Evolutionary conservation across 805 yeast genomes (phyloP).

Genomic region (Wickerhamomyces strasburgensis): DNA sequence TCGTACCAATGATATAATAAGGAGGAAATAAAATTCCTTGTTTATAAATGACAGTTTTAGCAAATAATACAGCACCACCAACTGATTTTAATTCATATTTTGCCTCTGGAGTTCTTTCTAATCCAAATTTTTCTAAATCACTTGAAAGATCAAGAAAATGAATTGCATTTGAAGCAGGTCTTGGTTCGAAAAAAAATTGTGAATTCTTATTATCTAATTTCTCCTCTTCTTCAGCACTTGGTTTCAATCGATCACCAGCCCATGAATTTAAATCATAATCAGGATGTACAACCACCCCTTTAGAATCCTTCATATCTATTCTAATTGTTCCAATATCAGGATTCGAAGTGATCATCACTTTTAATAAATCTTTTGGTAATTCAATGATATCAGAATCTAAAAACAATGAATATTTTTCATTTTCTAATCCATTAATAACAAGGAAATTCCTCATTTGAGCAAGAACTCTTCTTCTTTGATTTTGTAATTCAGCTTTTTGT

Average conservation of each 20-base stretch:
- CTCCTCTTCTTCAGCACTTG: conserved; percentile 19
- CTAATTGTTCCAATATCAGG: conserved; percentile 30
- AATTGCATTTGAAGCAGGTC: conserved; percentile 9
- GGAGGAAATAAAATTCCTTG: conserved; percentile 46
- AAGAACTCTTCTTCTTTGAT: conserved; percentile 20
- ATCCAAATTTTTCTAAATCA: conserved; percentile 10
- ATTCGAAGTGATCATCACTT: conserved; percentile 20
- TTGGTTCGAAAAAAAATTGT: conserved; percentile 14
- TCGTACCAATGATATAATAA: conserved; percentile 38
- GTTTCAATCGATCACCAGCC: conserved; percentile 28
- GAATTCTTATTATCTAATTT: conserved; percentile 11
- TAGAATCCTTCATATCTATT: conserved; percentile 20
- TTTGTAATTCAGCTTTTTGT: conserved; percentile 19
- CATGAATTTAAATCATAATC: conserved; percentile 34
- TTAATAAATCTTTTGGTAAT: conserved; percentile 23
- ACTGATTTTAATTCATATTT: conserved; percentile 36
- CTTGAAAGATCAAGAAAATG: conserved; percentile 11
- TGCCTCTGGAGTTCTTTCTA: conserved; percentile 4
- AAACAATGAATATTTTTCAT: conserved; percentile 28
- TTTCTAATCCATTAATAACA: conserved; percentile 17
- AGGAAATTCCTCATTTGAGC: conserved; percentile 26
- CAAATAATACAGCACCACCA: conserved; percentile 47
- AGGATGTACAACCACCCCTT: conserved; percentile 8
- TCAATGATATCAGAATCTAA: conserved; percentile 29
- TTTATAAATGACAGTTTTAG: conserved; percentile 36